Base-by-base conservation (phyloP, 108 stramenopile genomes). In the Cyclotella choctawhatcheeana region DNA sequence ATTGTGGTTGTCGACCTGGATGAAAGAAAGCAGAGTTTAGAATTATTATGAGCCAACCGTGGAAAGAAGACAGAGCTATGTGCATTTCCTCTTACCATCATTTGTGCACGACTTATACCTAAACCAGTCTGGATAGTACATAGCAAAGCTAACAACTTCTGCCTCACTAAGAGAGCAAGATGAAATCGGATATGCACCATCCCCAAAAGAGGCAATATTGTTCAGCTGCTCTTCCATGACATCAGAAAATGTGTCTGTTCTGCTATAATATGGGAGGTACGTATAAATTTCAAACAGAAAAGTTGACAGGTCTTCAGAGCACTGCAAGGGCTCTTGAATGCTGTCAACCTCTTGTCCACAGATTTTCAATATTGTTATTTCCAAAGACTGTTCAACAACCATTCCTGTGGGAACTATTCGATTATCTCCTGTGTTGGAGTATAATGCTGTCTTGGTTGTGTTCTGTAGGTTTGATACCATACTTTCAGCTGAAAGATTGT, bases 71-170 rank as follows among this genome's bases (percentile, higher is more conserved):
- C 12, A 18, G 18, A 50, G 48, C 48, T 18, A n/a, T 20, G 4
- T 17, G 12, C 48, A 50, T 18, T n/a, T 50, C 18, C 4, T 4
- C 48, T 14, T 50, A 50, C 59, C 59, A 60, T 60, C 33, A 34
- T 60, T 60, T 12, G 32, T 33, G 35, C 59, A 60, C 3, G 59
- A 26, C 20, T 37, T 60, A 21, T 5, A 14, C 16, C 37, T 10
- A 14, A 60, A 30, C 59, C 59, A 60, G 35, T 60, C 59, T 20
- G 59, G 59, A 37, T 60, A 60, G 17, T 60, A 60, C 59, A 6
- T 10, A 14, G 59, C 59, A 37, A 60, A 34, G n/a, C 59, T 60
- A 17, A 30, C 20, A 60, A 60, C 35, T 6, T 21, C 59, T n/a
- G n/a, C 35, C 2, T 32, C 59, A 21, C 20, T 33, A 18, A 33